phyloP scores from a whole-genome alignment of 257 asterid species.

The Plantago elongata region DNA sequence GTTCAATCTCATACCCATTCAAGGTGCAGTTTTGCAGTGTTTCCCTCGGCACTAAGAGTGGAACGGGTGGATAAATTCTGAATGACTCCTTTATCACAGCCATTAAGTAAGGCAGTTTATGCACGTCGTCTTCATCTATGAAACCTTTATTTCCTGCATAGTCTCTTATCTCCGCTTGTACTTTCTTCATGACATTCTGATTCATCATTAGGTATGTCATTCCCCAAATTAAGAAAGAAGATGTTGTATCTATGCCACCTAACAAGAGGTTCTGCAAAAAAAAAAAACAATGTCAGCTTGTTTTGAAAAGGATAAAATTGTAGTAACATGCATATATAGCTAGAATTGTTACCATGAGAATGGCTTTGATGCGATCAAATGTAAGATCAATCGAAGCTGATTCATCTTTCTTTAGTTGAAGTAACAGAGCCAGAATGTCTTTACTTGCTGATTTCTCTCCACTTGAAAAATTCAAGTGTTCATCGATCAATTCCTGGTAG shows the following conservation, averaged over 20 bases:
- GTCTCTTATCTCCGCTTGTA: slow-evolving; percentile 23
- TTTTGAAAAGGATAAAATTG: too few relatives aligned
- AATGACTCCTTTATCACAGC: slow-evolving; percentile 29
- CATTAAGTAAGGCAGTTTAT: slow-evolving; percentile 23
- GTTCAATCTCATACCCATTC: not conserved
- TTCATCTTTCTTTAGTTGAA: slow-evolving; percentile 10
- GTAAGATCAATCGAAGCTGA: slow-evolving; percentile 18
- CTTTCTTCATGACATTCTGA: slow-evolving; percentile 24
- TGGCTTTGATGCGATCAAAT: slow-evolving; percentile 28
- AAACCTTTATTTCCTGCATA: slow-evolving; percentile 13
- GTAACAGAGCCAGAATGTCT: slow-evolving; percentile 25
- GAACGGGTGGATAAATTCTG: slow-evolving; percentile 21
- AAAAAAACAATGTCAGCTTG: not conserved
- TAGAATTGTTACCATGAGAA: slow-evolving; percentile 24
- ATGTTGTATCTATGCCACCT: slow-evolving; percentile 26
- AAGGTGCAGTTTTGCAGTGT: not conserved
- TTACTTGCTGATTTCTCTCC: slow-evolving; percentile 21
- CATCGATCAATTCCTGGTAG: slow-evolving; percentile 24
- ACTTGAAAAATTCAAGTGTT: slow-evolving; percentile 19
- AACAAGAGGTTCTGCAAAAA: slow-evolving; percentile 24
- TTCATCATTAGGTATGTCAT: slow-evolving; percentile 25
- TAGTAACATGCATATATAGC: not conserved
- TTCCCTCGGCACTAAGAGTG: slow-evolving; percentile 6
- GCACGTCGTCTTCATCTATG: slow-evolving; percentile 18
- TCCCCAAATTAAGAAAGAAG: slow-evolving; percentile 24